phyloP scores from a whole-genome alignment of 176 grass and related monocot genomes.

The Carex parvula region DNA sequence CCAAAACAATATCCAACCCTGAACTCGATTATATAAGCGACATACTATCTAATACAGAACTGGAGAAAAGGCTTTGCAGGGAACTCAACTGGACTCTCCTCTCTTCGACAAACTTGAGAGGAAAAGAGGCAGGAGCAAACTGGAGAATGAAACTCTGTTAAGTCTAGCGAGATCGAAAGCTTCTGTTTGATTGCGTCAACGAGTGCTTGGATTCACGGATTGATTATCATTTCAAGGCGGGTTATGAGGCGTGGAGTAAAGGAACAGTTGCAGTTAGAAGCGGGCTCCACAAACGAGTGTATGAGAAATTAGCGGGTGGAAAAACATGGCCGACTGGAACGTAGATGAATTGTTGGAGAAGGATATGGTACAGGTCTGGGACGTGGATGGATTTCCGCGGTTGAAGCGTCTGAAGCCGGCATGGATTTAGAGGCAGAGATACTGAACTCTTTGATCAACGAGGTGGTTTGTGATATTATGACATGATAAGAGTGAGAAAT shows the following conservation, averaged over 20 bases:
- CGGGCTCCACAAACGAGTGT: constrained; percentile 35
- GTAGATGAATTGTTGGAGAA: constrained; percentile 75
- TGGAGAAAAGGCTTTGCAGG: constrained; percentile 31
- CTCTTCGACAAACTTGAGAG: constrained; percentile 45
- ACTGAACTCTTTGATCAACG: constrained; percentile 60
- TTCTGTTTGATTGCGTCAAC: constrained; percentile 57
- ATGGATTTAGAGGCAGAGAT: constrained; percentile 48
- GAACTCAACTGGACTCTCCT: constrained; percentile 35
- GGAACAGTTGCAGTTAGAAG: constrained; percentile 35
- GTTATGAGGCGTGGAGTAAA: constrained; percentile 73
- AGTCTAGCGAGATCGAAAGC: constrained; percentile 28
- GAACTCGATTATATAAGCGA: constrained; percentile 56
- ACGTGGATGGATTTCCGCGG: constrained; percentile 63
- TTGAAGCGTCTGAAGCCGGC: constrained; percentile 51
- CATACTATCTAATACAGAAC: constrained; percentile 36
- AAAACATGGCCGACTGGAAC: constrained; percentile 50
- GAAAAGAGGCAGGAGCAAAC: constrained; percentile 23
- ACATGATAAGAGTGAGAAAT: constrained; percentile 20
- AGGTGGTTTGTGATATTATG: constrained; percentile 54
- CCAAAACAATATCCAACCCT: constrained; percentile 24
- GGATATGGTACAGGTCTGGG: constrained; percentile 69
- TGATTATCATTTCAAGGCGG: constrained; percentile 50
- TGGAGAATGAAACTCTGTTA: constrained; percentile 27
- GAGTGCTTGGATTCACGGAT: constrained; percentile 59
- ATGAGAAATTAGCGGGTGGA: constrained; percentile 53